A percentile compares a stretch with the other conserved stretches of the same genome.
These are phyloP conservation scores for Starmerella davenportii DNA, from an alignment of 805 yeast genomes.

Conservation along the genomic window DNA sequence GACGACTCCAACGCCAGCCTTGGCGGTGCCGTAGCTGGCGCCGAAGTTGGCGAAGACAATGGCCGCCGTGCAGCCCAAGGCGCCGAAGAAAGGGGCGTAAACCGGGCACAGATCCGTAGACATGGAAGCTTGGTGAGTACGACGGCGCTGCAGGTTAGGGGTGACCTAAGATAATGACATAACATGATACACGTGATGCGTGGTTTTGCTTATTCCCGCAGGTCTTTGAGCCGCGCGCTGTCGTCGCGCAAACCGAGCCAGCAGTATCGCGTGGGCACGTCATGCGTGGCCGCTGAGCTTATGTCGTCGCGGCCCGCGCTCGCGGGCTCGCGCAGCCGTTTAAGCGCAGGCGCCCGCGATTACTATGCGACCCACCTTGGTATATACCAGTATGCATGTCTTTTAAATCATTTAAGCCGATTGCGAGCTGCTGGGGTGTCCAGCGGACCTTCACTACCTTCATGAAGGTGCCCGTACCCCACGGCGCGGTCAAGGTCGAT, in stretches of 20 bases:
- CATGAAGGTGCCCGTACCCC: slow-evolving; percentile 9
- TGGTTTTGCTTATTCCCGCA: too few relatives aligned
- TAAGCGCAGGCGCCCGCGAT: too few relatives aligned
- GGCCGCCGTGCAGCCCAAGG: slow-evolving; percentile 98
- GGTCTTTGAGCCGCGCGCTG: too few relatives aligned
- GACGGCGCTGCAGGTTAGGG: not conserved
- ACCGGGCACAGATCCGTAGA: slow-evolving; percentile 20
- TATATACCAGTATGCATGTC: not conserved
- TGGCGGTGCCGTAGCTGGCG: slow-evolving; percentile 98
- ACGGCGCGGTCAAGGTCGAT: slow-evolving; percentile 31
- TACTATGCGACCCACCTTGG: too few relatives aligned
- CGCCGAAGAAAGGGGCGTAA: slow-evolving; percentile 79
- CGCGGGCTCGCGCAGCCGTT: too few relatives aligned
- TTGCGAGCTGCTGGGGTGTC: not conserved
- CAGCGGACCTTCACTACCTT: slow-evolving; percentile 6
- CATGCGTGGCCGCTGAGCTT: too few relatives aligned
- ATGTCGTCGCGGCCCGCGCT: too few relatives aligned
- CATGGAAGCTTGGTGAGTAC: slow-evolving; percentile 4
- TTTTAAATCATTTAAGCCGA: not conserved
- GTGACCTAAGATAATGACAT: not conserved
- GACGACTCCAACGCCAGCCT: slow-evolving; percentile 98
- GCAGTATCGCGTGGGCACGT: too few relatives aligned
- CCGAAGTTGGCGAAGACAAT: slow-evolving; percentile 97
- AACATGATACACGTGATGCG: too few relatives aligned
- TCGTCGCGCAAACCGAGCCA: too few relatives aligned